Percentiles rank a stretch among this genome's conserved stretches.
phyloP scores from a whole-genome alignment of 176 grass and related monocot species.

The Rhynchospora breviuscula region DNA sequence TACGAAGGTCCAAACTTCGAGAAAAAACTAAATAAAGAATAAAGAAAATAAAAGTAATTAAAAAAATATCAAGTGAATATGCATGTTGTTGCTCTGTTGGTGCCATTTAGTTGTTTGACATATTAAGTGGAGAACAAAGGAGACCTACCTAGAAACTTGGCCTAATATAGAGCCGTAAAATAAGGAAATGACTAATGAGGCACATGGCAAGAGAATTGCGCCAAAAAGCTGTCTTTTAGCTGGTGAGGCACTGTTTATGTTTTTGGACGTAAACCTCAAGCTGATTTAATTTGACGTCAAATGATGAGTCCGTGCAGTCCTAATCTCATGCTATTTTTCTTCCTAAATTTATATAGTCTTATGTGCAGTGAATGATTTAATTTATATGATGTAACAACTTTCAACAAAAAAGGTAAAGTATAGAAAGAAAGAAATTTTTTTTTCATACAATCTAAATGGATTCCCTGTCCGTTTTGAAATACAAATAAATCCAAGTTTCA shows the following conservation, averaged over 20 bases:
- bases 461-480: not conserved
- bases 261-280: conserved; percentile 15
- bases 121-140: not conserved
- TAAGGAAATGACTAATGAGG: conserved; percentile 9
- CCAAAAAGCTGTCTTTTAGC: conserved; percentile 21
- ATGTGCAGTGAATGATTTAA: not conserved
- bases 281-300: conserved; percentile 14
- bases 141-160: not conserved
- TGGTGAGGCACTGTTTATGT: conserved; percentile 10
- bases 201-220: conserved; percentile 16
- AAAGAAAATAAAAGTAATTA: not conserved
- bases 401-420: not conserved
- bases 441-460: not conserved
- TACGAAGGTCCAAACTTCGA: not conserved
- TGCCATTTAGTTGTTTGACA: not conserved
- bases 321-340: not conserved
- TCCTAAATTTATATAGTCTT: not conserved
- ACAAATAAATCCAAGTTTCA: not conserved
- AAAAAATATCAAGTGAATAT: not conserved
- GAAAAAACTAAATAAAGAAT: not conserved
- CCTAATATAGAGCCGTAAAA: not conserved
- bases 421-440: not conserved
- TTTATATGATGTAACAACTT: not conserved
- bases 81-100: not conserved
- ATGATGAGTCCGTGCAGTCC: not conserved